These are phyloP conservation scores for Batkoa obscura DNA, from an alignment of 371 early-diverging fungal species.

Conservation along the genomic window DNA sequence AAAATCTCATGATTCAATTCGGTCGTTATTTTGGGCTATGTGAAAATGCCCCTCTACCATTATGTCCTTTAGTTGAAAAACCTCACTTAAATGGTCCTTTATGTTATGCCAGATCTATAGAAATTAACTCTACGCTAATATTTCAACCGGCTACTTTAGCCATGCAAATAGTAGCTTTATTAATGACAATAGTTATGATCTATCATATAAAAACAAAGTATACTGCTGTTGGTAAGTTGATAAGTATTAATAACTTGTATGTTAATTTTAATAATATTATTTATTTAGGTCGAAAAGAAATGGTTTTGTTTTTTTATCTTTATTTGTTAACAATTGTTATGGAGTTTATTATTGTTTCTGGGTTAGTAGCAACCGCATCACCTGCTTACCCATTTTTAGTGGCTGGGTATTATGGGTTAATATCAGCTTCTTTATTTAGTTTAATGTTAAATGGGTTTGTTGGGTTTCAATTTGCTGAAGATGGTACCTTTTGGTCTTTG, in stretches of 20 bases:
- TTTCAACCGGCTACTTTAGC: conserved; percentile 76
- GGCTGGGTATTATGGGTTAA: conserved; percentile 49
- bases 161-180: conserved; percentile 58
- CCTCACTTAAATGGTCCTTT: conserved; percentile 32
- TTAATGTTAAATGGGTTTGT: conserved; percentile 75
- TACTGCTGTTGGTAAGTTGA: conserved; percentile 68
- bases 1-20: too few relatives aligned
- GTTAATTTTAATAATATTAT: conserved; percentile 5
- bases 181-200: conserved; percentile 84
- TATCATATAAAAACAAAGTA: conserved; percentile 77
- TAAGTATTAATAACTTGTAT: background rate
- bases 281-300: conserved; percentile 58
- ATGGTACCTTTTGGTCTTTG: conserved; percentile 54
- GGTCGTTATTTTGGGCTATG: conserved; percentile 67
- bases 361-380: conserved; percentile 57
- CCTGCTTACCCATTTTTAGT: conserved; percentile 56
- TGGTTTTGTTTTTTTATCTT: conserved; percentile 76
- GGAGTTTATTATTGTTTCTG: conserved; percentile 58
- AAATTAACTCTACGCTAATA: conserved; percentile 47
- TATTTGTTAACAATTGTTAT: conserved; percentile 45
- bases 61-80: conserved; percentile 58
- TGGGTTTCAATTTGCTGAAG: conserved; percentile 81
- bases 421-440: conserved; percentile 56
- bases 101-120: conserved; percentile 84
- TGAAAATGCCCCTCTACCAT: conserved; percentile 43